Base-by-base conservation (phyloP, 495 filamentous ascomycete genomes). In the Neurospora sp. region DNA sequence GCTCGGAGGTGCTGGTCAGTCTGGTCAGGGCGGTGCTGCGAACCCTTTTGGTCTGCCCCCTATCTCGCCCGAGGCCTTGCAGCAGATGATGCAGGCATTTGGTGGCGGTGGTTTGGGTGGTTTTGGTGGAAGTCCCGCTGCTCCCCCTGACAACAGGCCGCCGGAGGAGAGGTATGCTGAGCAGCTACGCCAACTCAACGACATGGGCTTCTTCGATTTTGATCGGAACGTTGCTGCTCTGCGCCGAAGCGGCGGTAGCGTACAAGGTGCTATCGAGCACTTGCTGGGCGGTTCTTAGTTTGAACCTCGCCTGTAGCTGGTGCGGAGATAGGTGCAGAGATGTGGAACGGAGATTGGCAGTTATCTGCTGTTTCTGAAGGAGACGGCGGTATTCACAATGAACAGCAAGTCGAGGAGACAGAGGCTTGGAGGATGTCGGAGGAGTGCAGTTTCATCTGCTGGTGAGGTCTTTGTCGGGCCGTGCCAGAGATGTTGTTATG, bases 161-260 rank as follows among this genome's bases (percentile, higher is more conserved):
- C 96, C 95, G 0, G 96, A 98, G 85, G 96, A 98, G 79, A 85
- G 92, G 74, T 99, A 97, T 74, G 94, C 91, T 8, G 89, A 92
- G 16, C 96, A 99, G 79, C 84, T 99, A 68, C 86, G 93, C 68
- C 95, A 98, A 79, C 83, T 99, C 74, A 98, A 99, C 79, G 96
- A 98, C 71, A 99, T 99, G 96, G 96, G 96, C 5, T 98, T 99
- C 81, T 97, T 89, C 79, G 96, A 99, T 75, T 98, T 98, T 78
- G 94, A 98, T 71, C 81, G 91, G 78, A 99, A 99, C 75, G 88
- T 99, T 44, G 88, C 90, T 75, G 96, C 96, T 20, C 83, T 99
- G 80, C 88, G 96, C 82, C 87, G 94, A 74, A 89, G 92, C 72
- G 96, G 96, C 0, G 96, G 96, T 8, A 97, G 93, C 80, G 96